Conservation (phyloP, 2,329 filamentous ascomycete species). For the Phialophora chinensis region DNA sequence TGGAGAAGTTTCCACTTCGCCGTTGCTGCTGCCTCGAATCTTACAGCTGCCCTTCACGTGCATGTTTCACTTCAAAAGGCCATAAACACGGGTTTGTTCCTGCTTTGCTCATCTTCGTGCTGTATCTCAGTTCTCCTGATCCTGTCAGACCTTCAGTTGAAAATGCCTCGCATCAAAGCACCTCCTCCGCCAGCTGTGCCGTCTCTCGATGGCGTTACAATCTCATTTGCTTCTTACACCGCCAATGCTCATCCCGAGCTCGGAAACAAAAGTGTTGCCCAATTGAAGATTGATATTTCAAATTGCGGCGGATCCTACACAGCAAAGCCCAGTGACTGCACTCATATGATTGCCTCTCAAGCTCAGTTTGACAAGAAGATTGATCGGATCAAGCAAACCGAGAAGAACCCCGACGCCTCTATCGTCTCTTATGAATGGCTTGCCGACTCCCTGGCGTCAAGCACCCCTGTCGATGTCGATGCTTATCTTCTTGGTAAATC, state of each 20-base stretch:
- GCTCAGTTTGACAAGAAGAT: conserved; percentile 47
- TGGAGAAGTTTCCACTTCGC: conserved; percentile 10
- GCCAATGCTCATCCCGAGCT: conserved; percentile 16
- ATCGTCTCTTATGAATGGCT: conserved; percentile 33
- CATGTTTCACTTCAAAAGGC: conserved; percentile 5
- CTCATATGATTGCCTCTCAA: conserved; percentile 48
- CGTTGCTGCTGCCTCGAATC: conserved; percentile 6
- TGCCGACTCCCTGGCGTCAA: conserved; percentile 25
- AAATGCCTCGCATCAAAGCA: conserved; percentile 25
- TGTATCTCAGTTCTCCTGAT: not conserved
- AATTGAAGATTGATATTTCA: conserved; percentile 45
- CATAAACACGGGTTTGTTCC: conserved; percentile 12
- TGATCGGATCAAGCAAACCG: conserved; percentile 18
- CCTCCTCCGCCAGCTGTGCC: conserved; percentile 10
- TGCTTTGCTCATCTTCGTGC: not conserved
- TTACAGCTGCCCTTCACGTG: not conserved
- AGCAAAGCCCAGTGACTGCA: conserved; percentile 44
- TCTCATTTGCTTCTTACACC: conserved; percentile 29
- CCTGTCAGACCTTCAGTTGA: not conserved
- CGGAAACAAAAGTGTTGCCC: conserved; percentile 19
- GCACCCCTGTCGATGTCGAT: conserved; percentile 8
- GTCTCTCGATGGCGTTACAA: conserved; percentile 20
- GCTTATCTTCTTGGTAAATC: conserved; percentile 23
- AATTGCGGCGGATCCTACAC: conserved; percentile 45
- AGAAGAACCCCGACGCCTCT: conserved; percentile 2